Base-by-base conservation (phyloP, 305 asterid genomes). In the Fraxinus floribunda region DNA sequence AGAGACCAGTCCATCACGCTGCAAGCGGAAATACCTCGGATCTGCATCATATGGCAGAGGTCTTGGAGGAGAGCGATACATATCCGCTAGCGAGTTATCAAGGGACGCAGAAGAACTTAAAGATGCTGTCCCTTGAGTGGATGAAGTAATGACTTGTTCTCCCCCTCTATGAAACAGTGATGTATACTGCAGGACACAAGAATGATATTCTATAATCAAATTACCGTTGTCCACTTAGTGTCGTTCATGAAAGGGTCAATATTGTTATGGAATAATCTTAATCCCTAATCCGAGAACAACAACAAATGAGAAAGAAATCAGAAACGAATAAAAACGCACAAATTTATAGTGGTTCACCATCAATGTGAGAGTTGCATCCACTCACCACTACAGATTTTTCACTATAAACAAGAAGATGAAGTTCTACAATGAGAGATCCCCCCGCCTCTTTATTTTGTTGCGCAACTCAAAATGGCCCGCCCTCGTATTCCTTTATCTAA, bases 11-110 rank as follows among this genome's bases (percentile, higher is more conserved):
- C 95, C 97, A 87, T 91, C 98, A 36, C 89, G 90, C 89, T 95
- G 99, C 83, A 86, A 84, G 30, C 90, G 91, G 77, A 89, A 87
- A 86, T 85, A 91, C 86, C 98, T 92, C 10, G 95, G 94, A 86
- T 95, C 95, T 11, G 92, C 92, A 84, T 93, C 98, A 35, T 93
- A 95, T 83, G 99, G 99, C 88, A 94, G 87, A 75, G 99, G 99
- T 81, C 97, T 94, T 41, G 99, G 98, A 84, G 99, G 97, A 81
- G 97, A 88, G 22, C 92, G 95, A 78, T 91, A 94, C 88, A 89
- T 90, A 79, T 94, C 98, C 83, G 92, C 91, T 66, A 95, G 64
- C 41, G 98, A 94, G 87, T 87, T 88, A 87, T 94, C 99, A 35
- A 90, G 92, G 70, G 98, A 86, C 26, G 84, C 76, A 79, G 90